Percentiles rank a stretch among this genome's conserved stretches.
phyloP scores from a whole-genome alignment of 1,284 basidiomycete genomes.

The Boletellus sp. region DNA sequence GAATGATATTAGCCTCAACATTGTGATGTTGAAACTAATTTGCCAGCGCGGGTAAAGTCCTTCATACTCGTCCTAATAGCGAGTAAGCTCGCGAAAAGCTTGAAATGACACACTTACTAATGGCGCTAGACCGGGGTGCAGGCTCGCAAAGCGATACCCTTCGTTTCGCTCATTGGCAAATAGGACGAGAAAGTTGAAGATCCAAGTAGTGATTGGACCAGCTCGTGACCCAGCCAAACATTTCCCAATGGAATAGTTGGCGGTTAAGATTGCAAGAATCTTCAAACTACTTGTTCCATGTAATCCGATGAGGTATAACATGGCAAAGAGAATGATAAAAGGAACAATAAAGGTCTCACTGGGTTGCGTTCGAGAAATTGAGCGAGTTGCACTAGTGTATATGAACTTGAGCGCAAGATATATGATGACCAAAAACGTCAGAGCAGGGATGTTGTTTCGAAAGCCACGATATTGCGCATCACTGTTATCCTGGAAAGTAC shows the following conservation, averaged over 20 bases:
- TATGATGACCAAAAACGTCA: conserved; percentile 49
- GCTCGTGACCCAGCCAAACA: conserved; percentile 39
- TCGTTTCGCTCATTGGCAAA: conserved; percentile 77
- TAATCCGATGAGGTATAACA: conserved; percentile 72
- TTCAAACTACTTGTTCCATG: conserved; percentile 88
- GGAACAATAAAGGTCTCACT: conserved; percentile 45
- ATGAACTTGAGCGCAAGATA: conserved; percentile 48
- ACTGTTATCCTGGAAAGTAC: conserved; percentile 68
- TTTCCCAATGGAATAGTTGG: conserved; percentile 73
- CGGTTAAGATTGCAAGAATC: conserved; percentile 64
- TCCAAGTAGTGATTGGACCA: conserved; percentile 62
- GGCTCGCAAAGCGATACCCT: conserved; percentile 68
- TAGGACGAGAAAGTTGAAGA: conserved; percentile 72
- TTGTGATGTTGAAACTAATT: conserved; percentile 94
- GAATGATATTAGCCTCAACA: conserved; percentile 92
- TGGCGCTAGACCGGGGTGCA: conserved; percentile 54
- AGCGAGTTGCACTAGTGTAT: conserved; percentile 34
- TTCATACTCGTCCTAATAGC: conserved; percentile 60
- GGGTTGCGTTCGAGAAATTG: conserved; percentile 18
- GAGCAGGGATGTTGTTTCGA: conserved; percentile 65
- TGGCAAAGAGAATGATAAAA: conserved; percentile 61
- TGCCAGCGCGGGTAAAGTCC: conserved; percentile 89
- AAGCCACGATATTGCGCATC: conserved; percentile 85
- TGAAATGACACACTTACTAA: conserved; percentile 42
- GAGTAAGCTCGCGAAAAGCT: conserved; percentile 5